These are phyloP conservation scores for Talaromyces sp. DNA, from an alignment of 2,329 filamentous ascomycete genomes.

Conservation along the genomic window DNA sequence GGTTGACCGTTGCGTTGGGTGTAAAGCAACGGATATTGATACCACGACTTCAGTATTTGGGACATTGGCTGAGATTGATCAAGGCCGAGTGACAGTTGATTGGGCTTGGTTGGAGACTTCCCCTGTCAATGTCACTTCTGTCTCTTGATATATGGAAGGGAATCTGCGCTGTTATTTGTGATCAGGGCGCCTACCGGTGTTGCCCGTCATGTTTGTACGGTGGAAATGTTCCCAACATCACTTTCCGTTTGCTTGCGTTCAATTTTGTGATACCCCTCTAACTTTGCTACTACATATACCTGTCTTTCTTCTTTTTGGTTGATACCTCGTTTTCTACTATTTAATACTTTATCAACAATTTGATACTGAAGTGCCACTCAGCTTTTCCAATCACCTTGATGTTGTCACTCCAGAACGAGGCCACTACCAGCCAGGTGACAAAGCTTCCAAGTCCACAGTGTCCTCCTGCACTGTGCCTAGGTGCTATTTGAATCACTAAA, in stretches of 20 bases:
- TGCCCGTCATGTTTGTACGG: background rate
- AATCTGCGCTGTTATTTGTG: background rate
- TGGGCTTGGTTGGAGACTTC: constrained; percentile 51
- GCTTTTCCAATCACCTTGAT: background rate
- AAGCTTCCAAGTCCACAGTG: background rate
- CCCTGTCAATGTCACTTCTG: constrained; percentile 24
- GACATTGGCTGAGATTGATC: constrained; percentile 44
- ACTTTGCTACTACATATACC: background rate
- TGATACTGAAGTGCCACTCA: background rate
- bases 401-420: background rate
- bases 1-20: constrained; percentile 63
- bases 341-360: background rate
- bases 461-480: too few relatives aligned
- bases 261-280: background rate
- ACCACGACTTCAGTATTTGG: constrained; percentile 49
- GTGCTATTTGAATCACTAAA: background rate
- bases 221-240: background rate
- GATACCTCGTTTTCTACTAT: background rate
- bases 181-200: background rate
- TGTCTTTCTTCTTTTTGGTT: too few relatives aligned
- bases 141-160: background rate
- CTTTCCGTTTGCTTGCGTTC: background rate
- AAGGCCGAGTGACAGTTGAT: constrained; percentile 47
- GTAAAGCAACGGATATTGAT: constrained; percentile 48
- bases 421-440: background rate